Percentiles rank a stretch among this genome's conserved stretches.
These are phyloP conservation scores for Leucocoprinus sp. DNA, from an alignment of 768 basidiomycete species.

Conservation along the genomic window DNA sequence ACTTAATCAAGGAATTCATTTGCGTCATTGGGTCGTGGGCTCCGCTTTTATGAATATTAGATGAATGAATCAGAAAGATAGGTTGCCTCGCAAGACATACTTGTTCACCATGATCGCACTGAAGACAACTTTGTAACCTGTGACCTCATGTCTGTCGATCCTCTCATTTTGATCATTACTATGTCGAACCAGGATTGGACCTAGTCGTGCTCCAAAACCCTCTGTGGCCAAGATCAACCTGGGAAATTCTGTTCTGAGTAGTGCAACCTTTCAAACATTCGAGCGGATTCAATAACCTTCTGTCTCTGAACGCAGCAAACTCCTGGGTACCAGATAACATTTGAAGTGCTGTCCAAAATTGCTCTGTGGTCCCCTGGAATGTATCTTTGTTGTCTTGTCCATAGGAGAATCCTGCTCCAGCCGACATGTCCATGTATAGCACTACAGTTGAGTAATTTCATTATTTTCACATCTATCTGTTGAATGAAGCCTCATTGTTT, in stretches of 20 bases:
- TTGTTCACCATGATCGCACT: slow-evolving; percentile 4
- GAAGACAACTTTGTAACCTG: slow-evolving; percentile 2
- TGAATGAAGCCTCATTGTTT: slow-evolving; percentile 2
- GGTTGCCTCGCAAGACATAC: not conserved
- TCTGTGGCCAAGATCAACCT: slow-evolving; percentile 6
- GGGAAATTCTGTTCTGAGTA: not conserved
- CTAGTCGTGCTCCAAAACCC: slow-evolving; percentile 5
- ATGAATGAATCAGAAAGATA: too few relatives aligned
- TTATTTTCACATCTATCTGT: not conserved
- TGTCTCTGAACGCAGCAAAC: not conserved
- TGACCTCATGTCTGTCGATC: slow-evolving; percentile 3
- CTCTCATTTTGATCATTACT: slow-evolving; percentile 3
- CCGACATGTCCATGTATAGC: slow-evolving; percentile 6
- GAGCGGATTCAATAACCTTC: not conserved
- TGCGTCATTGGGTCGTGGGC: slow-evolving; percentile 4
- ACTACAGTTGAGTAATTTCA: not conserved
- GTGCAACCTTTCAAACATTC: not conserved
- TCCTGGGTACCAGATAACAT: slow-evolving; percentile 2
- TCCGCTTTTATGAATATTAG: not conserved
- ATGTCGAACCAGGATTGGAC: not conserved
- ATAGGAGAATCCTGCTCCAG: slow-evolving; percentile 8
- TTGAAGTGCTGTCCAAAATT: slow-evolving; percentile 4
- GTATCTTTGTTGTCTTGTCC: not conserved
- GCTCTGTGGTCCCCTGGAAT: slow-evolving; percentile 3
- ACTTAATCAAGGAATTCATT: slow-evolving; percentile 4